Evolutionary conservation across 2,329 filamentous ascomycete genomes (phyloP), one percentile per base, ranked within the genome.

Genomic region (Colletotrichum sp.): DNA sequence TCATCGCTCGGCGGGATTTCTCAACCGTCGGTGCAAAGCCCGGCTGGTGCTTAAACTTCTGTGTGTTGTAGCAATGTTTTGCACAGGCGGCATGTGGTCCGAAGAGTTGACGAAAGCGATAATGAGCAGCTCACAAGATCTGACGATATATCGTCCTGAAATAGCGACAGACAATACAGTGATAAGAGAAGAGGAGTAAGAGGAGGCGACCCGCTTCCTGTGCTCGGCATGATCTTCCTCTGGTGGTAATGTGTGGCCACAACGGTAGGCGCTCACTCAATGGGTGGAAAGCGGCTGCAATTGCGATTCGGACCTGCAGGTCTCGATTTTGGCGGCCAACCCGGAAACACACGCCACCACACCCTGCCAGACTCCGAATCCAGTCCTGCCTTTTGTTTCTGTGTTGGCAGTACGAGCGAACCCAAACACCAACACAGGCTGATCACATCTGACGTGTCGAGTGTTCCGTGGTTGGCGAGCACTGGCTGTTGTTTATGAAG

Each of bases 301-400:
- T 68, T 60, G 55, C 74, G 67, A 77, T 77, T 74, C 66, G 74
- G 69, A 71, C 61, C 74, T 77, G 74, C 76, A 77, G 76, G 76
- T 73, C 59, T 76, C 72, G 76, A 77, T 77, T 76, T 63, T 63
- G 74, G 67, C 43, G 69, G 70, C 61, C 74, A 68, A 28, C 43
- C 30, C 57, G 48, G 26, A 55, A 67, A 73, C 65, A 71, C 66
- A 71, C 74, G 57, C 74, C 69, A 76, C 74, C 76, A 77, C 74
- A 52, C 67, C 55, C 32, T 7, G 18, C 55, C 26, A 39, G 32
- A n/a, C 21, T 12, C 26, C 64, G 30, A 60, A 30, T 64, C 10
- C 26, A 65, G 48, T 12, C 13, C 12, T 68, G 43, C 43, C 43
- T 28, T 63, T 70, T 30, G 36, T 52, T 63, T 66, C 48, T 74